phyloP scores from a whole-genome alignment of 2,329 filamentous ascomycete genomes.

The Lizonia empirigonia region DNA sequence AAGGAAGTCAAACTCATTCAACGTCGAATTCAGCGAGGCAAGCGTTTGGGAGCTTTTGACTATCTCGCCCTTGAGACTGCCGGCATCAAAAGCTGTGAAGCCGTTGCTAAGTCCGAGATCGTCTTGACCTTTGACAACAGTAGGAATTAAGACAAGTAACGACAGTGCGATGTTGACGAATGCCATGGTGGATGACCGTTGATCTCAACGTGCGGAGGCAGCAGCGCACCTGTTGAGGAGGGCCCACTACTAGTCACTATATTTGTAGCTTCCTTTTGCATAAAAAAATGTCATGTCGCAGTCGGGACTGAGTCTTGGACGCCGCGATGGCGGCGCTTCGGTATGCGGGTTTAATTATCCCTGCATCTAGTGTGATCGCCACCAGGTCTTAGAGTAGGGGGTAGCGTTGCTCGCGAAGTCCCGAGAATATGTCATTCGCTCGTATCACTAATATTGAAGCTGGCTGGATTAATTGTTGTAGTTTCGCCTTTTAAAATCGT shows the following conservation, averaged over 20 bases:
- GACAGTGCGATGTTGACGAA: conserved; percentile 3
- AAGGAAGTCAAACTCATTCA: conserved; percentile 59
- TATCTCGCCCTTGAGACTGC: conserved; percentile 21
- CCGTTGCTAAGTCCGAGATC: conserved; percentile 28
- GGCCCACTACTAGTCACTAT: neutral
- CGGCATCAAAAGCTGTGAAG: conserved; percentile 21
- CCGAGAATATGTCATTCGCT: neutral
- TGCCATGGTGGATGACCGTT: neutral
- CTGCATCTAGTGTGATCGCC: conserved; percentile 4
- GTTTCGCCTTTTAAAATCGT: neutral
- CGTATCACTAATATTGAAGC: neutral
- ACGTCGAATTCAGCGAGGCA: conserved; percentile 29
- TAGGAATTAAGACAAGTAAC: conserved; percentile 1
- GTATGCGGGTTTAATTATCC: neutral
- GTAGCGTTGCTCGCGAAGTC: neutral
- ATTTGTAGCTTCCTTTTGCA: neutral
- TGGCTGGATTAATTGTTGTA: neutral
- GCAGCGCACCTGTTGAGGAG: neutral
- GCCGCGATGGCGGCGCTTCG: conserved; percentile 7
- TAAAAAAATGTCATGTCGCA: neutral
- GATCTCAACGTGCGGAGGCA: neutral
- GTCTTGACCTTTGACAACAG: conserved; percentile 20
- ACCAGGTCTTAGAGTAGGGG: conserved; percentile 1
- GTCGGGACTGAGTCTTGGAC: neutral
- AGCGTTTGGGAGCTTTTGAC: conserved; percentile 31